Evolutionary conservation across 2,329 filamentous ascomycete genomes (phyloP), one percentile per base, ranked within the genome.

Genomic region (Fusarium setosum): DNA sequence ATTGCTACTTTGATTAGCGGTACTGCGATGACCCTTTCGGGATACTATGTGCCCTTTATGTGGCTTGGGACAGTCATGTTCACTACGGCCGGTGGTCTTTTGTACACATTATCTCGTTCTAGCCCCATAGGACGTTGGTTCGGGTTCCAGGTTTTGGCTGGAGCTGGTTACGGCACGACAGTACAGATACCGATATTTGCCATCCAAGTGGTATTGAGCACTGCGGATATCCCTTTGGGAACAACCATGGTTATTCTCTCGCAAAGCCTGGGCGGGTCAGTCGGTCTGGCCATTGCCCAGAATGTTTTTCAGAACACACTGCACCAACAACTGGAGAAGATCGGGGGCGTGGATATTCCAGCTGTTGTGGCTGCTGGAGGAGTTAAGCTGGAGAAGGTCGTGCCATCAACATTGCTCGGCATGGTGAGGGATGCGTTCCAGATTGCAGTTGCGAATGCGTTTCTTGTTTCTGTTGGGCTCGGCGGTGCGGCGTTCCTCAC

Each of bases 191-290:
- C 80, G 3, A 65, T 80, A 4, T 75, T 83, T 11, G 81, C 79
- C 2, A 76, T 79, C 0, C 82, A 84, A 57, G 78, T 80, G 0
- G 81, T 82, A 0, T 66, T 83, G 15, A 67, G 61, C 6, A 56
- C 72, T 5, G 74, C 73, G 1, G 82, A 83, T 41, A 78, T 84
- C 23, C 78, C 82, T 0, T 77, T 77, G 0, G 82, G 79, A 3
- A 80, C 79, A 4, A 79, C 81, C 3, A 61, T 75, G 13, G 73
- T 83, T 2, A 77, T 84, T 18, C 82, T 84, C 64, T 73, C 74
- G 5, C 82, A 84, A 68, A 75, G 78, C 2, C 71, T 85, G 0
- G 82, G 81, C 24, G 83, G 82, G 4, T 59, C 67, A 6, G 47
- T 72, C 1, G 65, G 67, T 2, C 61, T 70, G 3, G 52, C 59